These are phyloP conservation scores for Ogataea thermomethanolica DNA, from an alignment of 805 yeast genomes.

Conservation along the genomic window DNA sequence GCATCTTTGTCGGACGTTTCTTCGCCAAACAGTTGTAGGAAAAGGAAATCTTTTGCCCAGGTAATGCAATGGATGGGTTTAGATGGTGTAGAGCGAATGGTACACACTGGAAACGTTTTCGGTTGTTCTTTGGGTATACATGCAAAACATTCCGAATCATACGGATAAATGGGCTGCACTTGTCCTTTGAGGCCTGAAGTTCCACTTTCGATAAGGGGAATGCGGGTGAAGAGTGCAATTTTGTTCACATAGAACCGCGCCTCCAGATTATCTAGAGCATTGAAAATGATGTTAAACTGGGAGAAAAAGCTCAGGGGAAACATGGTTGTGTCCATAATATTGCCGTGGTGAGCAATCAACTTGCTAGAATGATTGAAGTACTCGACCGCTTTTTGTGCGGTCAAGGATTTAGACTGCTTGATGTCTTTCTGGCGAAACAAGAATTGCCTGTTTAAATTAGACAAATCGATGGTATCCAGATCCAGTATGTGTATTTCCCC, in stretches of 20 bases:
- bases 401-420: constrained; percentile 79
- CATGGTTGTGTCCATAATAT: constrained; percentile 69
- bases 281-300: constrained; percentile 76
- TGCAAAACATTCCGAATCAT: constrained; percentile 85
- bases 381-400: constrained; percentile 80
- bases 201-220: constrained; percentile 88
- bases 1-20: constrained; percentile 29
- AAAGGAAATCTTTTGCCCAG: constrained; percentile 93
- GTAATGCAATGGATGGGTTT: constrained; percentile 95
- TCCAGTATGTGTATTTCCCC: constrained; percentile 93
- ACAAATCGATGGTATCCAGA: constrained; percentile 88
- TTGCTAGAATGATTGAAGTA: constrained; percentile 63
- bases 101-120: constrained; percentile 91
- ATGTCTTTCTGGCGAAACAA: constrained; percentile 86
- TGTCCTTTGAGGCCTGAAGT: constrained; percentile 95
- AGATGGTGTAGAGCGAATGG: constrained; percentile 94
- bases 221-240: constrained; percentile 68
- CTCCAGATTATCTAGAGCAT: constrained; percentile 90
- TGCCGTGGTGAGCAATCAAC: constrained; percentile 77
- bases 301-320: constrained; percentile 77
- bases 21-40: constrained; percentile 72
- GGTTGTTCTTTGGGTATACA: constrained; percentile 87
- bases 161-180: constrained; percentile 85
- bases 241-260: constrained; percentile 89
- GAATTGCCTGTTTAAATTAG: constrained; percentile 91